phyloP scores from a whole-genome alignment of 2,329 filamentous ascomycete genomes.

The Pseudocercospora crystallina region DNA sequence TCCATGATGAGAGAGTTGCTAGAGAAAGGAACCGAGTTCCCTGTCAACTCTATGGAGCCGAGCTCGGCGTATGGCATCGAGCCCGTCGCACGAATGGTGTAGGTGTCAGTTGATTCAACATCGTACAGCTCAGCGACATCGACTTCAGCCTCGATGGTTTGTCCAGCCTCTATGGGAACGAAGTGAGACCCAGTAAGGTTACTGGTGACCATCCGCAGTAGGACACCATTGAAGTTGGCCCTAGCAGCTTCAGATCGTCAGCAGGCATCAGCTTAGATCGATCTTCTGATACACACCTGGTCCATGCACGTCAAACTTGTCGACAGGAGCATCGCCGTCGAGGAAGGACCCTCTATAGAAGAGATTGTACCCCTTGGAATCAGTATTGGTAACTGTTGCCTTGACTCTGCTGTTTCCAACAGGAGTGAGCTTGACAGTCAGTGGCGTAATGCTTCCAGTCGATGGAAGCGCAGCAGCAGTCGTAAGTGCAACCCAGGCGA shows the following conservation, averaged over 20 bases:
- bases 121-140: slow-evolving; percentile 59
- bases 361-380: slow-evolving; percentile 25
- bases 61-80: slow-evolving; percentile 56
- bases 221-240: slow-evolving; percentile 53
- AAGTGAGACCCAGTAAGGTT: slow-evolving; percentile 53
- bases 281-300: slow-evolving; percentile 14
- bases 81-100: slow-evolving; percentile 58
- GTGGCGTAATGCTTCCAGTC: slow-evolving; percentile 13
- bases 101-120: slow-evolving; percentile 52
- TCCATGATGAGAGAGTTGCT: slow-evolving; percentile 60
- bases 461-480: not conserved
- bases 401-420: slow-evolving; percentile 27
- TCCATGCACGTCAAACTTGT: slow-evolving; percentile 27
- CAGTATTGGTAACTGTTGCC: slow-evolving; percentile 28
- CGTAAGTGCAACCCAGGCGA: not conserved
- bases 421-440: slow-evolving; percentile 24
- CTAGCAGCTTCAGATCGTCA: slow-evolving; percentile 14
- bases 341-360: slow-evolving; percentile 30
- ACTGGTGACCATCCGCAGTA: slow-evolving; percentile 49
- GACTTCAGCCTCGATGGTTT: slow-evolving; percentile 55
- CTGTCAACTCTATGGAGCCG: slow-evolving; percentile 54
- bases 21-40: slow-evolving; percentile 53
- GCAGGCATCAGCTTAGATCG: not conserved
- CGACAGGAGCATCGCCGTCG: slow-evolving; percentile 26
- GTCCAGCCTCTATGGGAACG: slow-evolving; percentile 46